Evolutionary conservation across 192 early-diverging fungal genomes (phyloP), one percentile per base, ranked within the genome.

Genomic region (Backusella tuberculispora): DNA sequence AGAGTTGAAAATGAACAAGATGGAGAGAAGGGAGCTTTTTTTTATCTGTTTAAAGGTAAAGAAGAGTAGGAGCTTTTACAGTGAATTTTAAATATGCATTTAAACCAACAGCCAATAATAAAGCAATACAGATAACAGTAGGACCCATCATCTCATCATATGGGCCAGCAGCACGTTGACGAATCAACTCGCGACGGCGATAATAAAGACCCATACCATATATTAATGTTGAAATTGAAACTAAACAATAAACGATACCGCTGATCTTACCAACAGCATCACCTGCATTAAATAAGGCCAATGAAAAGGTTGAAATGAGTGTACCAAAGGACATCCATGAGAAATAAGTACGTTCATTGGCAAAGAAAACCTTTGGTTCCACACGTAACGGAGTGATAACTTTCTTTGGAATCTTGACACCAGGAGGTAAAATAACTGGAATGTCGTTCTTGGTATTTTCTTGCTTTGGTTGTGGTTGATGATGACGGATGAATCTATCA

Each of bases 331-430:
- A 89, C 85, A 94, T 85, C 94, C 94, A 96, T 21, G 88, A 84
- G 47, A 96, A 85, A 78, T 94, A 96, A 0, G 93, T 95, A 47
- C 94, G 85, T 80, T 96, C 94, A 72, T 96, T 96, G 48, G 93
- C 93, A 82, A 96, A 93, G 68, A 90, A 95, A 7, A 93, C 90
- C 83, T 96, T 96, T 14, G 94, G 92, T 72, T 96, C 94, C 13
- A 95, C 89, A 48, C 91, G 87, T 19, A 93, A 79, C 8, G 90
- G 83, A 24, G 83, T 85, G 3, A 74, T 71, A 15, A 84, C 65
- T 66, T 85, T 87, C 74, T 83, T 84, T 19, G 83, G 88, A 4
- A 78, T 34, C 37, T 65, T 74, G 38, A 84, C 71, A 63, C 74
- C 81, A 50, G 78, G 78, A 53, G 83, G 80, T 17, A 82, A 48